phyloP scores from a whole-genome alignment of 371 early-diverging fungal genomes.

The Syncephalastrum contaminatum region DNA sequence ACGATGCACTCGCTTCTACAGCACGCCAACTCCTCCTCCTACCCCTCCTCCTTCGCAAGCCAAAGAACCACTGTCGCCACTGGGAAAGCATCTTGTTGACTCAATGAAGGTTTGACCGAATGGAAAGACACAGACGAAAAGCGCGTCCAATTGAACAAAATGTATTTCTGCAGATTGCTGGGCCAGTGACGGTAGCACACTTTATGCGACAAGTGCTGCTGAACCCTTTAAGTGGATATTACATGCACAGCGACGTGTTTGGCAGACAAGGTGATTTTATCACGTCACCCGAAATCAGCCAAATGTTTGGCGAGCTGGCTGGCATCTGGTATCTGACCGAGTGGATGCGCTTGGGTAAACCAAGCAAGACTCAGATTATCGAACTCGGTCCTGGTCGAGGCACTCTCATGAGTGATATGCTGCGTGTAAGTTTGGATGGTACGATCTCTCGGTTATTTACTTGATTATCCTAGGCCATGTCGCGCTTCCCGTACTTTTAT shows the following conservation, averaged over 20 bases:
- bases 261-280: conserved; percentile 94
- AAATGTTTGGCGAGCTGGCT: conserved; percentile 95
- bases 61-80: conserved; percentile 60
- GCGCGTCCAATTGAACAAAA: background rate
- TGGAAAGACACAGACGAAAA: background rate
- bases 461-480: conserved; percentile 43
- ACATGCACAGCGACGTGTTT: conserved; percentile 89
- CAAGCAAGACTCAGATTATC: conserved; percentile 65
- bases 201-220: conserved; percentile 88
- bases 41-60: too few species aligned
- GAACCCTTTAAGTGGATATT: conserved; percentile 92
- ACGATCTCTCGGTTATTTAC: background rate
- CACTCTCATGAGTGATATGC: conserved; percentile 90
- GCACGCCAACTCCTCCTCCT: too few species aligned
- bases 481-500: conserved; percentile 67
- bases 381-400: conserved; percentile 97
- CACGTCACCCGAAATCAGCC: conserved; percentile 96
- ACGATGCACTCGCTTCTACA: too few species aligned
- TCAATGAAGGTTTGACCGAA: conserved; percentile 51
- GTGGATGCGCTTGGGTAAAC: conserved; percentile 66
- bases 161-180: conserved; percentile 53
- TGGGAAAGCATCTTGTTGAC: conserved; percentile 62
- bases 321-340: conserved; percentile 81
- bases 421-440: conserved; percentile 57
- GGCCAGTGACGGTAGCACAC: conserved; percentile 85